Evolutionary conservation across 2,329 filamentous ascomycete species (phyloP), one percentile per base, ranked within the genome.

Genomic region (Diplodia mutila): DNA sequence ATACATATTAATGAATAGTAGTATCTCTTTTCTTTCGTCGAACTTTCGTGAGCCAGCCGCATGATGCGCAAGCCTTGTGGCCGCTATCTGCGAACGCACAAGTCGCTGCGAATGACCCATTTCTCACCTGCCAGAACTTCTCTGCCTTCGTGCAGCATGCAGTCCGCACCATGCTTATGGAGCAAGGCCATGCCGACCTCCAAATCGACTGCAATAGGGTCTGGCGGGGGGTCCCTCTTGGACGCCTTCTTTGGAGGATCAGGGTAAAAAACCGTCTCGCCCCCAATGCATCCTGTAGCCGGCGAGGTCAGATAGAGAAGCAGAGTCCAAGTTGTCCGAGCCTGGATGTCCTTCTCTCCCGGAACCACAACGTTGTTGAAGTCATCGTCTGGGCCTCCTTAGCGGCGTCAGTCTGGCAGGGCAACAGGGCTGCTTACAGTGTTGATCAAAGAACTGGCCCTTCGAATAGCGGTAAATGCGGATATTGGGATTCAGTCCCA

Each of bases 191-290:
- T 91, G 2, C 94, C 94, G n/a, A 90, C 90, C 77, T 97, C 92
- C 12, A 91, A 87, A 0, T 85, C 85, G 7, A 96, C 88, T 1
- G 88, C 85, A 61, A 97, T 86, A 21, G 90, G 91, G 72, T 91
- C 87, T 21, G 78, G 72, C 69, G 80, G 73, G 67, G 77, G 76
- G 65, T 75, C 71, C 16, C 78, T 77, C 67, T 79, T 77, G 70
- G 77, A 77, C 69, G 80, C 80, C 65, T 80, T 84, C 21, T 83
- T 75, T 2, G 84, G 77, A 14, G 82, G 79, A n/a, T 91, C 88
- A 0, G 92, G 91, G 76, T 96, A 96, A 78, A 97, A 97, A 37
- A 95, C 92, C 0, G 94, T 97, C 79, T 97, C 92, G 37, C 94
- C 94, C 25, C 94, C 94, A 25, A 86, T 78, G 73, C 93, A 96